Base-by-base conservation (phyloP, 2,329 filamentous ascomycete genomes). In the Penicillium olsonii region DNA sequence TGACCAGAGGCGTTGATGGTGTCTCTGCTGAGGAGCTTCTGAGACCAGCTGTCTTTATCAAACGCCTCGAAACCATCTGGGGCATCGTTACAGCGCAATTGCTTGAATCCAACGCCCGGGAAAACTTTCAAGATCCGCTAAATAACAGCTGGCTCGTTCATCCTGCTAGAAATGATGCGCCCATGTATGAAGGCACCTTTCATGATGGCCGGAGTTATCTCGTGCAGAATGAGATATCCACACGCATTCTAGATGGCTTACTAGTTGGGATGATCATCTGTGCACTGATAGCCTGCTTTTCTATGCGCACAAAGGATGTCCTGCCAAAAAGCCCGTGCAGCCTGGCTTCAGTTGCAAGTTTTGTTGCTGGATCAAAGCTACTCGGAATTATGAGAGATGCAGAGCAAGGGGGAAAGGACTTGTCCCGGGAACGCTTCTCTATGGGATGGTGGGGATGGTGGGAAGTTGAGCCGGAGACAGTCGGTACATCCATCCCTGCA, bases 291-390 rank as follows among this genome's bases (percentile, higher is more conserved):
- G 45, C 54, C 12, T 42, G 45, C 3, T 50, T 24, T 6, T 27
- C 57, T 4, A 53, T 59, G 42, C 47, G 45, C 11, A 62, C 56
- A 2, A 52, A 55, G 20, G 20, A 53, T 11, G 42, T 65, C 5
- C 40, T 65, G 2, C 62, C 63, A 5, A 57, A 60, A 26, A 63
- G 64, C 27, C 64, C 64, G 12, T 55, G 50, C 35, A 65, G 57
- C 45, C 61, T 67, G 37, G 64, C 60, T 11, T 61, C 59, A 2
- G 52, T 59, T 11, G 59, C 59, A 6, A 60, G 50, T 12, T 33
- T 64, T n/a, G n/a, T n/a, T n/a, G n/a, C n/a, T n/a, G n/a, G n/a
- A n/a, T n/a, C n/a, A n/a, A n/a, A n/a, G n/a, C n/a, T n/a, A n/a
- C n/a, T n/a, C n/a, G n/a, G n/a, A n/a, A n/a, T n/a, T n/a, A n/a